Percentiles rank a stretch among this genome's conserved stretches.
These are phyloP conservation scores for Xylariaceae sp. DNA, from an alignment of 2,329 filamentous ascomycete species.

Conservation along the genomic window DNA sequence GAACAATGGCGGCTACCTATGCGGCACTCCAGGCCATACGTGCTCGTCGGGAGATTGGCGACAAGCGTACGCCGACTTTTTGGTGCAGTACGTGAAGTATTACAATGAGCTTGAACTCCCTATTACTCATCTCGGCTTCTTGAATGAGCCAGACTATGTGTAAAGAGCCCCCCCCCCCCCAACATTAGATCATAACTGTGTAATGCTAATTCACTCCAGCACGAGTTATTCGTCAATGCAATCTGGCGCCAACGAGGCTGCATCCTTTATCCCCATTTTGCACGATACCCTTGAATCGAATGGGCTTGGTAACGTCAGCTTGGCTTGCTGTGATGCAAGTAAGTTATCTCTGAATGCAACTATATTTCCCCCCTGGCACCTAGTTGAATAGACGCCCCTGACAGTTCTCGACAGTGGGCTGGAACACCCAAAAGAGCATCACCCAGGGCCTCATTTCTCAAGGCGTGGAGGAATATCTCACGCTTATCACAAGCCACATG, in stretches of 20 bases:
- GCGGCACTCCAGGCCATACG: constrained; percentile 42
- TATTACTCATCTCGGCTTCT: constrained; percentile 50
- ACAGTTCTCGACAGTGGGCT: constrained; percentile 35
- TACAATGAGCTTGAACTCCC: constrained; percentile 48
- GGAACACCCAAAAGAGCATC: constrained; percentile 42
- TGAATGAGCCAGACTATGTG: constrained; percentile 50
- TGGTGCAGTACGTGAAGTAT: constrained; percentile 51
- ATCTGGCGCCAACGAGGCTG: constrained; percentile 36
- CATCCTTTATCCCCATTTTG: constrained; percentile 39
- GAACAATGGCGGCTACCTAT: constrained; percentile 39
- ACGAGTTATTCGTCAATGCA: constrained; percentile 44
- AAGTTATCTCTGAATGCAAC: constrained; percentile 3
- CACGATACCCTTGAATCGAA: constrained; percentile 42
- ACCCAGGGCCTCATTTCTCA: constrained; percentile 39
- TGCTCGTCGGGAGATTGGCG: constrained; percentile 49
- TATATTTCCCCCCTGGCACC: background rate
- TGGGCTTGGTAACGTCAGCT: constrained; percentile 41
- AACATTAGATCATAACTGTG: background rate
- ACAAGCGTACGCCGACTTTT: constrained; percentile 51
- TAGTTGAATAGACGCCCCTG: background rate
- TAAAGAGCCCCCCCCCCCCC: constrained; percentile 16
- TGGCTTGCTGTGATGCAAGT: constrained; percentile 50
- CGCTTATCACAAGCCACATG: constrained; percentile 46
- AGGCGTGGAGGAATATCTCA: constrained; percentile 43
- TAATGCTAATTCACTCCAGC: constrained; percentile 2